A percentile compares a stretch with the other conserved stretches of the same genome.
Conservation (phyloP, 1,284 basidiomycete species). For the Malassezia yamatoensis region DNA sequence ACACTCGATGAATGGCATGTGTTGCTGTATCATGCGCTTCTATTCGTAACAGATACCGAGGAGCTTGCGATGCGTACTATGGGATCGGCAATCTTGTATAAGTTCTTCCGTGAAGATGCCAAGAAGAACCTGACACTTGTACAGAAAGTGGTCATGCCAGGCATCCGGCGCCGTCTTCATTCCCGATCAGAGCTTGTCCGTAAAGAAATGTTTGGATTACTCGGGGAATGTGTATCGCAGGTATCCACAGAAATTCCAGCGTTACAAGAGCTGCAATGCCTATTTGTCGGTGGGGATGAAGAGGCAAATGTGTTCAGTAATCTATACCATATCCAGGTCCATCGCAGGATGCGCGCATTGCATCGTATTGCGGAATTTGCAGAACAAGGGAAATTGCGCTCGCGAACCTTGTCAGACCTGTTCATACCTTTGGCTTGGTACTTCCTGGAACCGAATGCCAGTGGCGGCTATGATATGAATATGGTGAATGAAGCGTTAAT, state of each 20-base stretch:
- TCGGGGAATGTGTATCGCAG: constrained; percentile 62
- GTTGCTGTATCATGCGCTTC: constrained; percentile 70
- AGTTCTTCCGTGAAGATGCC: constrained; percentile 55
- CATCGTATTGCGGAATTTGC: constrained; percentile 72
- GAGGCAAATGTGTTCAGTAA: constrained; percentile 97
- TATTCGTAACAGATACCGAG: constrained; percentile 76
- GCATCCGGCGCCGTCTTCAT: constrained; percentile 44
- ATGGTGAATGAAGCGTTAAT: constrained; percentile 80
- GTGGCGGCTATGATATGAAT: constrained; percentile 70
- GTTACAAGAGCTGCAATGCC: constrained; percentile 66
- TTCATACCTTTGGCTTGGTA: constrained; percentile 79
- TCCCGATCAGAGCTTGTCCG: constrained; percentile 81
- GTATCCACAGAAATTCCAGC: constrained; percentile 55
- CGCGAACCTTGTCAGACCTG: constrained; percentile 66
- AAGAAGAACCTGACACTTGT: neutral
- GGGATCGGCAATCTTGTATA: constrained; percentile 65
- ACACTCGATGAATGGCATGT: constrained; percentile 63
- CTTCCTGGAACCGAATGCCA: constrained; percentile 55
- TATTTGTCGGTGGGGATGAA: constrained; percentile 81
- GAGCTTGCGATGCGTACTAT: constrained; percentile 80
- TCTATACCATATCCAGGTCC: constrained; percentile 84
- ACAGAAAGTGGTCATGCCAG: constrained; percentile 8
- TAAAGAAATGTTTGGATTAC: constrained; percentile 68
- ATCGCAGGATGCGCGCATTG: constrained; percentile 78
- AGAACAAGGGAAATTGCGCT: constrained; percentile 61